Evolutionary conservation across 176 grass and related monocot genomes (phyloP).

Genomic region (Rhipidocladum racemiflorum): DNA sequence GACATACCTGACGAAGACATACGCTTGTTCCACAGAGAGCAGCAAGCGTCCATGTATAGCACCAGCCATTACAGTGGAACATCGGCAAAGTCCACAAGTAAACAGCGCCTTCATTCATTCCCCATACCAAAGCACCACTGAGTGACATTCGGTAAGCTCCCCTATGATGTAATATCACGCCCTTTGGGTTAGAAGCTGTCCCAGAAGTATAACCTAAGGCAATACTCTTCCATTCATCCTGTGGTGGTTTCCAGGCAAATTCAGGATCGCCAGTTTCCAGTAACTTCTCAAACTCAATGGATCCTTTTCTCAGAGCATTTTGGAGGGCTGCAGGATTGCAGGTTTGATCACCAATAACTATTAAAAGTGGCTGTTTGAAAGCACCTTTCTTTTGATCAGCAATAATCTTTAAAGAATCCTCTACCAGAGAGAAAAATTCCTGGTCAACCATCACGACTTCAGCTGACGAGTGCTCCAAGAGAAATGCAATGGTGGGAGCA

Average conservation of each 20-base stretch:
- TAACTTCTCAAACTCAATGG: slow-evolving; percentile 79
- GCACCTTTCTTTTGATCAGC: slow-evolving; percentile 48
- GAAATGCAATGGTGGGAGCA: slow-evolving; percentile 70
- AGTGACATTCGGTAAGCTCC: slow-evolving; percentile 91
- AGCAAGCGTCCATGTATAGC: slow-evolving; percentile 81
- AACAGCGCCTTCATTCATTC: slow-evolving; percentile 65
- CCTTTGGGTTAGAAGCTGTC: slow-evolving; percentile 83
- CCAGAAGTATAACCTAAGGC: slow-evolving; percentile 87
- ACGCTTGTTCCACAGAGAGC: slow-evolving; percentile 78
- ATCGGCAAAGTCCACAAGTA: slow-evolving; percentile 93
- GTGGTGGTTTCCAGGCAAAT: slow-evolving; percentile 75
- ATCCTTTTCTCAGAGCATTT: slow-evolving; percentile 62
- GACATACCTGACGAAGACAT: slow-evolving; percentile 90
- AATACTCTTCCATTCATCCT: slow-evolving; percentile 93
- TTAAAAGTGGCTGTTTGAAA: slow-evolving; percentile 72
- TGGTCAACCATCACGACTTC: slow-evolving; percentile 85
- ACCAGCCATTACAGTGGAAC: slow-evolving; percentile 98
- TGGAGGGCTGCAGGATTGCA: slow-evolving; percentile 53
- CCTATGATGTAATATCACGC: slow-evolving; percentile 84
- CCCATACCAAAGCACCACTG: slow-evolving; percentile 61
- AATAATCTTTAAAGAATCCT: slow-evolving; percentile 72
- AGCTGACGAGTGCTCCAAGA: slow-evolving; percentile 72
- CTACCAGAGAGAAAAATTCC: slow-evolving; percentile 70
- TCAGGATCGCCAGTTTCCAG: slow-evolving; percentile 66
- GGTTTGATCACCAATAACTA: slow-evolving; percentile 72